A percentile compares a stretch with the other conserved stretches of the same genome.
Evolutionary conservation across 2,329 filamentous ascomycete species (phyloP).

Genomic region (Pestalotiopsis fici): DNA sequence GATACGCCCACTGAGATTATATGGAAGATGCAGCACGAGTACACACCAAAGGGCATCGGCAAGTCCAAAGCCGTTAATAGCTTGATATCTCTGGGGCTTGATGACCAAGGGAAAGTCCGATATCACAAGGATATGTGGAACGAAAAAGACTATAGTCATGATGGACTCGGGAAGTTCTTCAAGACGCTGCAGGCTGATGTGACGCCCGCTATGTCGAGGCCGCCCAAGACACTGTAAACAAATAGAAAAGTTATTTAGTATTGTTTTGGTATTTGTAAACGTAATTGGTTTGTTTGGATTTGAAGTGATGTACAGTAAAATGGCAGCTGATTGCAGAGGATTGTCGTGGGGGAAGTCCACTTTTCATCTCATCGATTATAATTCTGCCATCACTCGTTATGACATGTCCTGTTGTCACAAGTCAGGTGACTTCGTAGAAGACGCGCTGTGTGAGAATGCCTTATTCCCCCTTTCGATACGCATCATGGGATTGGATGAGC

Average conservation of each 20-base stretch:
- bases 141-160: constrained; percentile 47
- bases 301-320: too few species aligned
- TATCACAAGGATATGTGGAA: constrained; percentile 54
- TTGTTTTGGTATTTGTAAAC: not conserved
- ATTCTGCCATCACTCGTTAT: too few species aligned
- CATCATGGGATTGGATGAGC: too few species aligned
- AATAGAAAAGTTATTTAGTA: too few species aligned
- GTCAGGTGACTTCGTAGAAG: too few species aligned
- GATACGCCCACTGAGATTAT: constrained; percentile 38
- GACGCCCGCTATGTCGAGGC: not conserved
- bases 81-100: constrained; percentile 39
- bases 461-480: too few species aligned
- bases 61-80: constrained; percentile 38
- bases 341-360: too few species aligned
- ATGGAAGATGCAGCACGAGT: constrained; percentile 50
- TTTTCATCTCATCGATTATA: too few species aligned
- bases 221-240: not conserved
- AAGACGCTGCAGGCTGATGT: not conserved
- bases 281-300: too few species aligned
- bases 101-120: constrained; percentile 38
- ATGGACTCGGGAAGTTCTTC: constrained; percentile 34
- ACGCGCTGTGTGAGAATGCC: too few species aligned
- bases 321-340: too few species aligned
- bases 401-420: too few species aligned
- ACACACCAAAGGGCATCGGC: constrained; percentile 39